Evolutionary conservation across 495 filamentous ascomycete species (phyloP).

Genomic region (Neurospora sp.): DNA sequence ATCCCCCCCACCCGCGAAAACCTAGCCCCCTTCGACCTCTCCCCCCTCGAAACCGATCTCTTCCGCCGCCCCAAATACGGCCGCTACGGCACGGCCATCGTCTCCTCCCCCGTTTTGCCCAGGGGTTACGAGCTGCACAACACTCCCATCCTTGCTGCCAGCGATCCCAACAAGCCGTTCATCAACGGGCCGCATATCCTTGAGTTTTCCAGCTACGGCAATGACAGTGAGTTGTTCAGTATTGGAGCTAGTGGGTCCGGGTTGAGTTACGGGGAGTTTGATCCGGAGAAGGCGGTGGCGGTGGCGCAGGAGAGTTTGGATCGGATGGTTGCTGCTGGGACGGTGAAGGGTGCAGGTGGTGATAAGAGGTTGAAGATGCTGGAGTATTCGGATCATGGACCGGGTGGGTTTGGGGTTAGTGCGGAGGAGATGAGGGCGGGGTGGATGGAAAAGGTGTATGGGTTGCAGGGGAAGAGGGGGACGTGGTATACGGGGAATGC

Average conservation of each 20-base stretch:
- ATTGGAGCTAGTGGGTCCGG: conserved; percentile 1
- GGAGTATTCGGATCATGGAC: conserved; percentile 25
- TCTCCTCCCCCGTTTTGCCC: conserved; percentile 11
- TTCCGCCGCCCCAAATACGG: conserved; percentile 23
- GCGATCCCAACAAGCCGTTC: background rate
- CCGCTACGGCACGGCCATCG: conserved; percentile 22
- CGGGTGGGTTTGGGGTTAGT: conserved; percentile 23
- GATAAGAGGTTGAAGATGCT: conserved; percentile 11
- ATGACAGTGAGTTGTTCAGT: background rate
- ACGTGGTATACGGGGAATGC: conserved; percentile 31
- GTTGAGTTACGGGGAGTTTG: conserved; percentile 3
- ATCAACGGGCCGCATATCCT: conserved; percentile 4
- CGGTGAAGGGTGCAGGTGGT: background rate
- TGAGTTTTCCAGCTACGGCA: background rate
- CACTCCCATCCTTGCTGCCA: conserved; percentile 1
- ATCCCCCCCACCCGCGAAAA: conserved; percentile 24
- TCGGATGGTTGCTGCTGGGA: conserved; percentile 3
- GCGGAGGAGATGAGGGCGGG: conserved; percentile 22
- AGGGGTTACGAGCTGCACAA: conserved; percentile 3
- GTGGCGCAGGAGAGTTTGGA: conserved; percentile 3
- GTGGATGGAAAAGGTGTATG: conserved; percentile 28
- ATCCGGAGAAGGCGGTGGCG: background rate
- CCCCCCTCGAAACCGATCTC: conserved; percentile 13
- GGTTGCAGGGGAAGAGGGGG: conserved; percentile 29
- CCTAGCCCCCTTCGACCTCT: conserved; percentile 24